Evolutionary conservation across 352 stramenopile genomes (phyloP), one percentile per base, ranked within the genome.

Genomic region (Pythium brassicae): DNA sequence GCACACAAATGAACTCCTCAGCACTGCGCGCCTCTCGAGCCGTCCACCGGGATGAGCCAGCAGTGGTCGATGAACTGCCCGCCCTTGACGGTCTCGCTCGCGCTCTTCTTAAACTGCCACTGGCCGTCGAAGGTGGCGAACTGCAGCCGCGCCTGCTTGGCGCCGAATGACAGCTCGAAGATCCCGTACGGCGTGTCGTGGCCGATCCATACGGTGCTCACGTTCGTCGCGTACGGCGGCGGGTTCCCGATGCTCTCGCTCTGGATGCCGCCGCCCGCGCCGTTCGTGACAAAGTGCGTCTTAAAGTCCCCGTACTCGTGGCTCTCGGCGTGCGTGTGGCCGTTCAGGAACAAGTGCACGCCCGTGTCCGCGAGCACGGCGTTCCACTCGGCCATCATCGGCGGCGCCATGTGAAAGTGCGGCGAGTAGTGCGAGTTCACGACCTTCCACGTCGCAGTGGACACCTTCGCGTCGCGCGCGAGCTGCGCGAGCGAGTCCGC

Each of bases 401-500:
- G 55, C 26, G 78, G 81, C 10, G 63, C 60, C 76, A 89, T 87
- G 72, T 89, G 78, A 45, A 85, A 86, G 55, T 86, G 74, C 27
- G 79, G 79, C 20, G 75, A 86, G 64, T 89, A 87, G 65, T 89
- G 76, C n/a, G 79, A 79, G 55, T 87, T 87, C 43, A 89, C 74
- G 53, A 87, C 52, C 59, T 89, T 89, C 74, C 76, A 89, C 25
- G 74, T 86, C 6, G 79, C 79, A 0, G 60, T 83, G 4, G 76
- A 87, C 9, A 60, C 64, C 42, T 68, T 70, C 35, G 78, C 71
- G 46, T 92, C 81, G 8, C 64, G 52, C 9, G 54, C 55, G 48
- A 87, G 64, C 56, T 87, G 73, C n/a, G 62, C 65, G n/a, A 89
- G 62, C 34, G 78, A 84, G 40, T 92, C 73, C 0, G 59, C 50